Evolutionary conservation across 805 yeast species (phyloP).

Genomic region (Candida tibetensis): DNA sequence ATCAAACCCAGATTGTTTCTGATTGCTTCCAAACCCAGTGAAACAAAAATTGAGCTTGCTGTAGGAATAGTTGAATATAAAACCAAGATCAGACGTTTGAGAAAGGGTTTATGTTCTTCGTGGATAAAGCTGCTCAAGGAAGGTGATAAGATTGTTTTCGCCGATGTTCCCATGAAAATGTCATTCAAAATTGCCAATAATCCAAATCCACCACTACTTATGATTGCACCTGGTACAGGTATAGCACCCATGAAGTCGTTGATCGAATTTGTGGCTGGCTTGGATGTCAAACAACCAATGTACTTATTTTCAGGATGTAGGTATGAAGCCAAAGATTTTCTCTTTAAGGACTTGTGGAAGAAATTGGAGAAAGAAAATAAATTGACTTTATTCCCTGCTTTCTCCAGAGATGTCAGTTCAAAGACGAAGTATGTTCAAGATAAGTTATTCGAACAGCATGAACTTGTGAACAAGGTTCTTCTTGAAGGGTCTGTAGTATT

Average conservation of each 20-base stretch:
- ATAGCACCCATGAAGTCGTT: constrained; percentile 87
- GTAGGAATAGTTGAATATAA: constrained; percentile 84
- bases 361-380: constrained; percentile 27
- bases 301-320: constrained; percentile 77
- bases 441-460: constrained; percentile 50
- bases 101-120: constrained; percentile 80
- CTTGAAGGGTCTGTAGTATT: constrained; percentile 61
- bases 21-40: constrained; percentile 63
- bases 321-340: constrained; percentile 58
- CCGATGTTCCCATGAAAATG: constrained; percentile 47
- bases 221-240: constrained; percentile 95
- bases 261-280: constrained; percentile 38
- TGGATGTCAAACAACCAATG: constrained; percentile 29
- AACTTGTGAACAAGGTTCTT: constrained; percentile 50
- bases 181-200: constrained; percentile 21
- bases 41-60: constrained; percentile 55
- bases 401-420: constrained; percentile 47
- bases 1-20: constrained; percentile 83
- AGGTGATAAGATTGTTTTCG: constrained; percentile 53
- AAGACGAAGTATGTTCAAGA: constrained; percentile 71
- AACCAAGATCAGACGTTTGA: constrained; percentile 70
- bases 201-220: constrained; percentile 46
- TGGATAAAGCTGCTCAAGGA: constrained; percentile 56
- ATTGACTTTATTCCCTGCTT: constrained; percentile 40
- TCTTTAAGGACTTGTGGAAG: constrained; percentile 59